These are phyloP conservation scores for Scenedesmus sp. DNA, from an alignment of 163 green algal genomes.

Conservation along the genomic window DNA sequence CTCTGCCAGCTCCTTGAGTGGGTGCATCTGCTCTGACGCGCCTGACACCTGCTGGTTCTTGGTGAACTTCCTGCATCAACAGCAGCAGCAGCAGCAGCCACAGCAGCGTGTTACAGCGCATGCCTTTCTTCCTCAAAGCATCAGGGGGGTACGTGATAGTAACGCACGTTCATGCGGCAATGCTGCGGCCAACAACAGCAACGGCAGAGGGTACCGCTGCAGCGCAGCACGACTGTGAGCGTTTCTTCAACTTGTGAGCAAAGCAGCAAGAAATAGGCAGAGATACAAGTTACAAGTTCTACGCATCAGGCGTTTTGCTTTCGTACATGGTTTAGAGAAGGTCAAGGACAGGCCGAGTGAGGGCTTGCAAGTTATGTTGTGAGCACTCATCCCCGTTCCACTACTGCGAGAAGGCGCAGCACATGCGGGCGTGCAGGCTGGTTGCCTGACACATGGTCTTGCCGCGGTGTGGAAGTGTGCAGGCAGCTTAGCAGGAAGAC, in stretches of 20 bases:
- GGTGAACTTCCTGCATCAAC: slow-evolving; percentile 45
- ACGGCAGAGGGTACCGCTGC: not conserved
- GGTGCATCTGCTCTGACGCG: slow-evolving; percentile 41
- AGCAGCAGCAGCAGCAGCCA: not conserved
- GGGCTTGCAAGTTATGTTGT: too few species aligned
- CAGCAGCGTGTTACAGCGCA: not conserved
- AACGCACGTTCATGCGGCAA: too few species aligned
- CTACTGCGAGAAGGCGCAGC: not conserved
- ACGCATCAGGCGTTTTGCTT: too few species aligned
- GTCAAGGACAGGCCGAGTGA: too few species aligned
- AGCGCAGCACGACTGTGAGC: not conserved
- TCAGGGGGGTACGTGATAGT: too few species aligned
- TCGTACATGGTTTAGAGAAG: too few species aligned
- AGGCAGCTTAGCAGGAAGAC: not conserved
- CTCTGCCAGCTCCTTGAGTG: slow-evolving; percentile 27
- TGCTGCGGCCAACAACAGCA: not conserved
- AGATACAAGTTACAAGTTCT: too few species aligned
- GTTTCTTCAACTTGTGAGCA: too few species aligned
- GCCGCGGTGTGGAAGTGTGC: too few species aligned
- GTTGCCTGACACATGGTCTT: not conserved
- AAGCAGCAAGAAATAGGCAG: too few species aligned
- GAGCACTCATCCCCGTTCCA: too few species aligned
- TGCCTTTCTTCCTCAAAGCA: not conserved
- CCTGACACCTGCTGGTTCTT: slow-evolving; percentile 24
- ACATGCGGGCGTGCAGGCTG: not conserved